phyloP scores from a whole-genome alignment of 805 yeast genomes.

The Ogataea thermomethanolica region DNA sequence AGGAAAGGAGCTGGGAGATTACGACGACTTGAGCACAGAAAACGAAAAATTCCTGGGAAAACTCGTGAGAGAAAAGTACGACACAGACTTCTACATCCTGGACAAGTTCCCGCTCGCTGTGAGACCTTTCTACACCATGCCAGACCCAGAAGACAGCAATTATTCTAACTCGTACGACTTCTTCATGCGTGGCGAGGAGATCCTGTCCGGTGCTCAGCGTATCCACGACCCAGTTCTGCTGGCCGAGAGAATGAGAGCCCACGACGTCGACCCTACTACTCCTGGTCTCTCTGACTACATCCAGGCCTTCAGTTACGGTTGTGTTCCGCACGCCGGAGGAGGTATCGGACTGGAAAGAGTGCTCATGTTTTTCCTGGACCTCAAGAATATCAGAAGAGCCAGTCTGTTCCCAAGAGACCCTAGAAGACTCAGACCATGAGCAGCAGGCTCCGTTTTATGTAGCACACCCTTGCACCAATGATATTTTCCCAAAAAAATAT shows the following conservation, averaged over 20 bases:
- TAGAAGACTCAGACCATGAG: slow-evolving; percentile 79
- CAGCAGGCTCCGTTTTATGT: background rate
- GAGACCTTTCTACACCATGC: slow-evolving; percentile 99
- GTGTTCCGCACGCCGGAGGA: slow-evolving; percentile 99
- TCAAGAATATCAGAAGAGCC: slow-evolving; percentile 98
- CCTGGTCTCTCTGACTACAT: slow-evolving; percentile 89
- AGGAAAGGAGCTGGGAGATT: slow-evolving; percentile 83
- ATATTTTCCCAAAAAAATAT: background rate
- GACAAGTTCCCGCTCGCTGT: slow-evolving; percentile 97
- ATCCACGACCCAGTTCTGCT: slow-evolving; percentile 88
- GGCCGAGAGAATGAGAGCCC: slow-evolving; percentile 74
- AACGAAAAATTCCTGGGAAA: slow-evolving; percentile 92
- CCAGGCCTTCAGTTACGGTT: slow-evolving; percentile 90
- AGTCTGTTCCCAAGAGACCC: slow-evolving; percentile 99
- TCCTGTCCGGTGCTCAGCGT: slow-evolving; percentile 99
- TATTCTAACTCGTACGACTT: slow-evolving; percentile 98
- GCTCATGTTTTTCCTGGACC: slow-evolving; percentile 94
- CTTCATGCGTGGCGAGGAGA: slow-evolving; percentile 99
- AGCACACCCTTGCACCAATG: slow-evolving; percentile 2
- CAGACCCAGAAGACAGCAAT: slow-evolving; percentile 85
- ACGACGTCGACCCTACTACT: slow-evolving; percentile 73
- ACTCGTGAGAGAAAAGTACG: slow-evolving; percentile 87
- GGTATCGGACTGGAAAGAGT: slow-evolving; percentile 99
- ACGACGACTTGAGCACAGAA: slow-evolving; percentile 88
- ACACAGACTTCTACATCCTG: slow-evolving; percentile 95